These are phyloP conservation scores for Magnusiomyces sp. DNA, from an alignment of 1,139 yeast species.

Conservation along the genomic window DNA sequence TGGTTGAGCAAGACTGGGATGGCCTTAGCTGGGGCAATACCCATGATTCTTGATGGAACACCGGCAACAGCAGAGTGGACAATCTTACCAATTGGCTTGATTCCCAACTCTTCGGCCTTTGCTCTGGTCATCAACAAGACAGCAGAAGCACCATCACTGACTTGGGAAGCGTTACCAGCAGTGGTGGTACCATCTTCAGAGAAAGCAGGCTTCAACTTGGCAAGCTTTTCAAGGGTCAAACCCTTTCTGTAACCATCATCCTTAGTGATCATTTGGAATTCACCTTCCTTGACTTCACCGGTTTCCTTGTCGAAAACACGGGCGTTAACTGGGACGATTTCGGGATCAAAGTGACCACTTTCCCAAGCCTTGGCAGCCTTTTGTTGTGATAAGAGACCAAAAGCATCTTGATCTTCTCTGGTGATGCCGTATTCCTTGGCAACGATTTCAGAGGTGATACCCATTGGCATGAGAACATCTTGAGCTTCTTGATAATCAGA, in stretches of 20 bases:
- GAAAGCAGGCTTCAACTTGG: conserved; percentile 33
- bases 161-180: conserved; percentile 39
- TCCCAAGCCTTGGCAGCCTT: conserved; percentile 35
- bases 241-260: conserved; percentile 34
- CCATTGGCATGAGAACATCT: conserved; percentile 37
- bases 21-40: conserved; percentile 38
- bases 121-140: conserved; percentile 34
- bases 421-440: conserved; percentile 27
- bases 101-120: conserved; percentile 33
- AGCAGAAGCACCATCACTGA: conserved; percentile 40
- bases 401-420: conserved; percentile 33
- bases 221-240: conserved; percentile 31
- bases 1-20: conserved; percentile 32
- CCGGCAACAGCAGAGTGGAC: conserved; percentile 36
- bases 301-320: conserved; percentile 25
- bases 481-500: conserved; percentile 26
- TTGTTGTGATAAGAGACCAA: conserved; percentile 34
- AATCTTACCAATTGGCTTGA: conserved; percentile 37
- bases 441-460: conserved; percentile 35
- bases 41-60: conserved; percentile 36
- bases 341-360: conserved; percentile 34
- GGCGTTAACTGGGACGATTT: conserved; percentile 34
- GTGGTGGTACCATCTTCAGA: conserved; percentile 35
- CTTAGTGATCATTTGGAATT: conserved; percentile 20
- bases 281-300: conserved; percentile 18